Conservation (phyloP, 2,329 filamentous ascomycete species). For the Fusarium gaditjirri region DNA sequence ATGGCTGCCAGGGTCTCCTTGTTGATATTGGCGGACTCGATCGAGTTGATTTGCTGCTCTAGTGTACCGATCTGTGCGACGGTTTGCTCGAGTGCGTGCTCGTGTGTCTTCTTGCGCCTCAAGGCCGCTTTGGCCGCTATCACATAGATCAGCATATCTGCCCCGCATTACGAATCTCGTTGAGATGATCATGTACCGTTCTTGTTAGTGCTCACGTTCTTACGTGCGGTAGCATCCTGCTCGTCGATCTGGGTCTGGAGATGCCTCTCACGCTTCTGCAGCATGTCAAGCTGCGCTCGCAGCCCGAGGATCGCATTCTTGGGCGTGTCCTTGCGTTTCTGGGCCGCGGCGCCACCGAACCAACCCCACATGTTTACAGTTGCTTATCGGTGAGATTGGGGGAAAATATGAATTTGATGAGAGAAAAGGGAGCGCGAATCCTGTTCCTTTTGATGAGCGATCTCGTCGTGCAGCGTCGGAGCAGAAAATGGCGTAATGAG, state of each 20-base stretch:
- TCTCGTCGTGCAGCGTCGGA: constrained; percentile 24
- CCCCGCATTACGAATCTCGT: constrained; percentile 18
- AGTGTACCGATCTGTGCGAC: constrained; percentile 88
- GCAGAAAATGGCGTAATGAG: constrained; percentile 40
- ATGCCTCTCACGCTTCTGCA: constrained; percentile 95
- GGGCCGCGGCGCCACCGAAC: constrained; percentile 86
- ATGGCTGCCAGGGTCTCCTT: constrained; percentile 94
- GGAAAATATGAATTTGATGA: background rate
- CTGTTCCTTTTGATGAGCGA: constrained; percentile 23
- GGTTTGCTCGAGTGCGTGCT: constrained; percentile 92
- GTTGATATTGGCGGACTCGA: constrained; percentile 99
- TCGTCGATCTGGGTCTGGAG: constrained; percentile 92
- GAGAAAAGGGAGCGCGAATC: constrained; percentile 16
- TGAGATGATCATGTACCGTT: constrained; percentile 70
- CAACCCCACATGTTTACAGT: constrained; percentile 76
- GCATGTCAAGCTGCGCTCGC: constrained; percentile 92
- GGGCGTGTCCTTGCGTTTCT: constrained; percentile 90
- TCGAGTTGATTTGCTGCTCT: constrained; percentile 94
- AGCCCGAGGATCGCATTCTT: constrained; percentile 96
- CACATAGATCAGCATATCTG: constrained; percentile 38
- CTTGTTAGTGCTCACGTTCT: constrained; percentile 88
- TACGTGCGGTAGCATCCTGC: constrained; percentile 87
- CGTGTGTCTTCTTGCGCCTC: constrained; percentile 92
- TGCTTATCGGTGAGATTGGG: constrained; percentile 13
- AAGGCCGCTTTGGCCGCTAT: constrained; percentile 89